Evolutionary conservation across 768 basidiomycete species (phyloP).

Genomic region (Panaeolus cyanescens): DNA sequence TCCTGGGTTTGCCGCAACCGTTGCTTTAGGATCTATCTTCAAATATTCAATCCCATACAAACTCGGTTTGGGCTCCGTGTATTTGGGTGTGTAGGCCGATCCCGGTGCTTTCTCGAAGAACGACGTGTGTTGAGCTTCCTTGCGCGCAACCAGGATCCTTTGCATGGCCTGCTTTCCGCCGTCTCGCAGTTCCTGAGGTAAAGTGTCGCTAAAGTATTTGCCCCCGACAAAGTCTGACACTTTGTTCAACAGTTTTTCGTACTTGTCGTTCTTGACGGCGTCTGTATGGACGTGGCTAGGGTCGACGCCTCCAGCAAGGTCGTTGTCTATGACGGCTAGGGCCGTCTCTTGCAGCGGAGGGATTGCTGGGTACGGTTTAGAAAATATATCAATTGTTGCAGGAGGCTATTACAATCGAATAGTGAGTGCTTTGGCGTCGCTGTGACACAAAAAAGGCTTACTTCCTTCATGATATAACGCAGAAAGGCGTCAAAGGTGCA

Average conservation of each 20-base stretch:
- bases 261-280: neutral
- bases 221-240: neutral
- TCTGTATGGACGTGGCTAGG: neutral
- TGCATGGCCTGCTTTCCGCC: neutral
- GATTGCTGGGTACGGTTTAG: neutral
- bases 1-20: neutral
- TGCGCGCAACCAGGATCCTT: neutral
- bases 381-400: neutral
- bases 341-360: neutral
- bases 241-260: neutral
- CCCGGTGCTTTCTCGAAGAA: neutral
- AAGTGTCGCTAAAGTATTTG: neutral
- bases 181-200: neutral
- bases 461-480: neutral
- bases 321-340: neutral
- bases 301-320: neutral
- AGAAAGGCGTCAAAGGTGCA: neutral
- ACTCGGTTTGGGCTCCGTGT: neutral
- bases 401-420: neutral
- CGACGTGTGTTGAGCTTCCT: neutral
- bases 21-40: neutral
- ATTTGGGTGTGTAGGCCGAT: neutral
- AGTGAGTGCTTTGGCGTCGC: neutral
- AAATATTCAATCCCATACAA: neutral
- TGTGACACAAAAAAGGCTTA: neutral